phyloP scores from a whole-genome alignment of 1,284 basidiomycete species.

The Mycena sp. region DNA sequence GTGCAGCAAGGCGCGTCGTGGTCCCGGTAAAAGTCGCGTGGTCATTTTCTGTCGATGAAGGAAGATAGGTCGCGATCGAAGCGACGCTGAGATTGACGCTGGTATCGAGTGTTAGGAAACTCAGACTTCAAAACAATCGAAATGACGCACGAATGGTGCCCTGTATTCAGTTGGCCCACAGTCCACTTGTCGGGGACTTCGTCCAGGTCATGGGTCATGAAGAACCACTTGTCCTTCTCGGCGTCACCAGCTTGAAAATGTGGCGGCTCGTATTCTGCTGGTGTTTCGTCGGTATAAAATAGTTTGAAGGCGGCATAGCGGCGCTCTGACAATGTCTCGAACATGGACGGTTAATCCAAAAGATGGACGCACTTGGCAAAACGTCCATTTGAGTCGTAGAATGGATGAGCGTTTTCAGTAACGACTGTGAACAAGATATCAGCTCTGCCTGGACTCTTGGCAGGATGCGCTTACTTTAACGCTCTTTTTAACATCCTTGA shows the following conservation, averaged over 20 bases:
- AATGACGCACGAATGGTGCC: constrained; percentile 71
- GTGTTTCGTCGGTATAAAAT: constrained; percentile 80
- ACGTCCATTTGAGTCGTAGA: constrained; percentile 81
- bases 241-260: constrained; percentile 75
- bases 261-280: constrained; percentile 80
- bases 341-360: not conserved
- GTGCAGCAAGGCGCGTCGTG: constrained; percentile 39
- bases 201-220: constrained; percentile 73
- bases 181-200: constrained; percentile 78
- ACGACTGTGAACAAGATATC: constrained; percentile 52
- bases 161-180: constrained; percentile 72
- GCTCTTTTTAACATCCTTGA: constrained; percentile 78
- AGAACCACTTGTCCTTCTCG: constrained; percentile 77
- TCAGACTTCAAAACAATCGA: not conserved
- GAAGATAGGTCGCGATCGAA: constrained; percentile 78
- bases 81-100: constrained; percentile 76
- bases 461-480: constrained; percentile 53
- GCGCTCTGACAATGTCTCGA: constrained; percentile 56
- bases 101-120: constrained; percentile 6
- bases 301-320: constrained; percentile 87
- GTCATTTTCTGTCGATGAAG: constrained; percentile 67
- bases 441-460: not conserved
- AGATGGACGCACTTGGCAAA: constrained; percentile 66
- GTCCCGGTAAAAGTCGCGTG: constrained; percentile 66
- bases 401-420: constrained; percentile 79